Evolutionary conservation across 2,329 filamentous ascomycete genomes (phyloP).

Genomic region (Pseudocercospora eumusae): DNA sequence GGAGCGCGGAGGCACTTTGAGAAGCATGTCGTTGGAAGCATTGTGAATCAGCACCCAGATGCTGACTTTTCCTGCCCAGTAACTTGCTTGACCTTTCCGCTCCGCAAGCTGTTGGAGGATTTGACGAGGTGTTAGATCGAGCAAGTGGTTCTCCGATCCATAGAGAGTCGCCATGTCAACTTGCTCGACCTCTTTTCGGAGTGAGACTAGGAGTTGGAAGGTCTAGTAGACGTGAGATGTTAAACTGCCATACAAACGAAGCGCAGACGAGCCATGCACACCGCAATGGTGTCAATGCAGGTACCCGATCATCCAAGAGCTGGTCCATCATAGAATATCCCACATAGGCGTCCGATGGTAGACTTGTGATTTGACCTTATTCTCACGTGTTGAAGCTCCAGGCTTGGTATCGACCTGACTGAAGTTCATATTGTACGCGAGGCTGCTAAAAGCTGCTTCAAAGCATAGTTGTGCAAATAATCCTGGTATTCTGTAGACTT

Average conservation of each 20-base stretch:
- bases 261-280: neutral
- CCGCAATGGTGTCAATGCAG: neutral
- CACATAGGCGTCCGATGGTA: neutral
- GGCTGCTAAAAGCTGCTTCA: neutral
- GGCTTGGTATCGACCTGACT: neutral
- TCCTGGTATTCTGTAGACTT: neutral
- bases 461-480: neutral
- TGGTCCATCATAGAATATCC: neutral
- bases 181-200: neutral
- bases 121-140: neutral
- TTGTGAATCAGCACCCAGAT: slow-evolving; percentile 2
- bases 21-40: neutral
- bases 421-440: neutral
- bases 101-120: neutral
- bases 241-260: neutral
- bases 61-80: neutral
- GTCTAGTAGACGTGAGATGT: neutral
- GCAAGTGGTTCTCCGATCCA: neutral
- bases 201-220: neutral
- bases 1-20: neutral
- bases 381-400: no score
- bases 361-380: neutral
- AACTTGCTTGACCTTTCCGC: neutral
- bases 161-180: neutral
- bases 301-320: neutral